Evolutionary conservation across 768 basidiomycete species (phyloP), one percentile per base, ranked within the genome.

Genomic region (Vararia minispora): DNA sequence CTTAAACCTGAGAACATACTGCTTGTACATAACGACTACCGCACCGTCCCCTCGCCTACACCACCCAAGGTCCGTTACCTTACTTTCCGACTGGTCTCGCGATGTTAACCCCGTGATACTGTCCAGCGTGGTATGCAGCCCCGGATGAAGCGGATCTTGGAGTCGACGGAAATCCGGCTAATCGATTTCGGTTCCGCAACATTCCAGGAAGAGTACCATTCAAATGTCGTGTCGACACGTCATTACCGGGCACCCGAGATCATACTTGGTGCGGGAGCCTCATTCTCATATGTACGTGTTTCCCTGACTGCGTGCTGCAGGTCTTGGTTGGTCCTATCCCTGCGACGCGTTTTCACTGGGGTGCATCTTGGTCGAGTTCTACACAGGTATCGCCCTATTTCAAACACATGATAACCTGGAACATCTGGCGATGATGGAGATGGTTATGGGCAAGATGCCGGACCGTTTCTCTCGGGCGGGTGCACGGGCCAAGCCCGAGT

Each of bases 351-450:
- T 95, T 62, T 99, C 95, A 13, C 72, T 99, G 35, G 95, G 95
- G 6, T 99, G 95, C 62, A 99, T 99, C 49, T 75, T 99, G 18
- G 92, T 99, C 41, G 95, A 99, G 58, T 98, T 99, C 58, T 94
- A 78, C 64, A 99, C 95, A 13, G 95, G 95, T 20, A 77, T 90
- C 24, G 95, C 95, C 6, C 72, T 99, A n/a, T 99, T 95, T 63
- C 95, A 99, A 60, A 98, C 95, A 1, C 95, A 98, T 53, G 94
- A 98, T 61, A 98, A 99, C 57, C 73, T 98, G 7, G 95, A 99
- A 58, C 95, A 99, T 60, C 76, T 99, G 11, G 95, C 94, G 28
- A 99, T 99, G 95, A 99, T 99, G 95, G 92, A 98, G 58, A 81
- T 86, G 58, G 95, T 98, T 27, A 97, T 98, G 86, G 94, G 94